Base-by-base conservation (phyloP, 106 monocot species). In the Acanthochlamys bracteata region DNA sequence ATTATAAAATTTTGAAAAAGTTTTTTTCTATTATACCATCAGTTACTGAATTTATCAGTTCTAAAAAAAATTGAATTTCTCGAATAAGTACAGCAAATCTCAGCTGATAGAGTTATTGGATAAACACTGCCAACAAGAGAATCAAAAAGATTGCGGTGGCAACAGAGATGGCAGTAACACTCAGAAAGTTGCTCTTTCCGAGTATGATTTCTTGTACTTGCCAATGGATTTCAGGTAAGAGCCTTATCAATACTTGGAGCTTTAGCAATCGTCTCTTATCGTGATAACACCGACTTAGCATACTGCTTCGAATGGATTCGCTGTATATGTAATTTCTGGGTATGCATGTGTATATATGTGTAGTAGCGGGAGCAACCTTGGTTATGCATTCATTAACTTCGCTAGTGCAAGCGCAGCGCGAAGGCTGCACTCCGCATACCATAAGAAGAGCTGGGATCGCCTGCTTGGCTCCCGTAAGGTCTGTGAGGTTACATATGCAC, bases 341-440 rank as follows among this genome's bases (percentile, higher is more conserved):
- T 22, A 51, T 16, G 11, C 20, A 46, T 66, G 66, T 10, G n/a
- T 17, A 26, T 11, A 25, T 15, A 15, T 9, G 3, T 42, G 40
- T n/a, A 66, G 66, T 4, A 66, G 53, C 33, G 53, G 53, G 14
- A 25, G 33, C 13, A 66, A 66, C 33, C 33, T 66, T 8, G 66
- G 66, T 0, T 66, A 66, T 54, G 66, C 66, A 16, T 66, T 66
- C n/a, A 52, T 66, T 7, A 66, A 66, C 66, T 54, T 66, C 53
- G 53, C 66, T 0, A 66, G 53, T 25, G 53, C 66, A 19, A 22
- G 25, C 4, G 66, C 66, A 7, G 53, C 66, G 0, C 26, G 53
- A 3, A 51, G 53, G 52, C 53, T 66, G 51, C 39, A 54, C 66
- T 9, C 14, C 25, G 66, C n/a, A 16, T 53, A 53, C 53, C 51